phyloP scores from a whole-genome alignment of 2,329 filamentous ascomycete species.

The Zarea fungicola region DNA sequence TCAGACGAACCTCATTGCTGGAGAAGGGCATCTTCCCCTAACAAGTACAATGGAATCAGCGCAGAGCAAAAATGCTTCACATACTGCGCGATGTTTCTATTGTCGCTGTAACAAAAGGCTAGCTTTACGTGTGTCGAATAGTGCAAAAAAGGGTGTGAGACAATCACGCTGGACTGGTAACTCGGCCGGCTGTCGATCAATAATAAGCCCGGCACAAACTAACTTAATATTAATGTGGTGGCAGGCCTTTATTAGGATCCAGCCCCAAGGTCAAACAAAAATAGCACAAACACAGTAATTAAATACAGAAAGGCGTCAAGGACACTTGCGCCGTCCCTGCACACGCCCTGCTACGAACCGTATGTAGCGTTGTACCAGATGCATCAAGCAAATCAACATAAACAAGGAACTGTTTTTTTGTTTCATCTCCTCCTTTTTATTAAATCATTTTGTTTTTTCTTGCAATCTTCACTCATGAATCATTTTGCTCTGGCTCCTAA shows the following conservation, averaged over 20 bases:
- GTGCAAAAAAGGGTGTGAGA: not conserved
- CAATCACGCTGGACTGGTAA: not conserved
- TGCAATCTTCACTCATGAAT: conserved; percentile 11
- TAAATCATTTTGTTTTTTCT: not conserved
- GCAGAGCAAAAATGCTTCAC: too few species aligned
- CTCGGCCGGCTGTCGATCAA: not conserved
- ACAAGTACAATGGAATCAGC: too few species aligned
- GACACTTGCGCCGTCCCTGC: not conserved
- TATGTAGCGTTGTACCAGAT: not conserved
- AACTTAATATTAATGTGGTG: too few species aligned
- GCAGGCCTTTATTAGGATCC: not conserved
- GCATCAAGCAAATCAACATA: not conserved
- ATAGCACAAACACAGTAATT: not conserved
- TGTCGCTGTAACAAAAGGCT: too few species aligned
- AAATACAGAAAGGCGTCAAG: not conserved
- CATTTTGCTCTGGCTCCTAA: conserved; percentile 21
- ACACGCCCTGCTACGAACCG: not conserved
- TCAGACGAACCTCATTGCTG: too few species aligned
- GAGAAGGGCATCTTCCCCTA: too few species aligned
- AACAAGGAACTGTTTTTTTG: not conserved
- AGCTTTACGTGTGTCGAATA: too few species aligned
- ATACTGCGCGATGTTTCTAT: too few species aligned
- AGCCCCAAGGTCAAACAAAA: not conserved
- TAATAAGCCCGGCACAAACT: not conserved
- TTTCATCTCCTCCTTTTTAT: not conserved